Percentiles rank a stretch among this genome's conserved stretches.
Evolutionary conservation across 352 stramenopile genomes (phyloP).

Genomic region (Saprolegnia parasitica): DNA sequence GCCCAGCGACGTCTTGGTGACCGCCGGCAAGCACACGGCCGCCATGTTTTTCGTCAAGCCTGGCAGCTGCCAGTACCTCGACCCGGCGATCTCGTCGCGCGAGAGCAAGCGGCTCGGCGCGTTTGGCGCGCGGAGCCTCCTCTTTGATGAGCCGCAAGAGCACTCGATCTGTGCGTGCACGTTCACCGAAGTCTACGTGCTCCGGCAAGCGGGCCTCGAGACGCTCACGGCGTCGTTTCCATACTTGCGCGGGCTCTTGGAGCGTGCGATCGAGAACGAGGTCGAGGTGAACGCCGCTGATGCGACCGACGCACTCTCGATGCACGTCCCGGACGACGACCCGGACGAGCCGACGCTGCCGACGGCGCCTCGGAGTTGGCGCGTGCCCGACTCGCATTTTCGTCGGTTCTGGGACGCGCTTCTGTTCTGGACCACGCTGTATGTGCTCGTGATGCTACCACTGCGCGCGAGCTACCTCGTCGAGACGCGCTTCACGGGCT

Average conservation of each 20-base stretch:
- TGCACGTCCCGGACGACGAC: background rate
- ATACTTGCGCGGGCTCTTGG: background rate
- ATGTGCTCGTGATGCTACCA: conserved; percentile 19
- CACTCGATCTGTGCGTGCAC: conserved; percentile 20
- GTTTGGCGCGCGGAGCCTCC: conserved; percentile 23
- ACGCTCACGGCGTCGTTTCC: background rate
- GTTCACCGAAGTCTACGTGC: conserved; percentile 22
- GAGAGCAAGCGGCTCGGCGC: conserved; percentile 15
- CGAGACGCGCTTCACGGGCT: background rate
- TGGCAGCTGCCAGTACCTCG: conserved; percentile 20
- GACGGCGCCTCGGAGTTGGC: background rate
- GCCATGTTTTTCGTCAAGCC: conserved; percentile 29
- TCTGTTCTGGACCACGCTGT: conserved; percentile 23
- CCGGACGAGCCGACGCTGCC: background rate
- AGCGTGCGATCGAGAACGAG: background rate
- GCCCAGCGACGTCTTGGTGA: background rate
- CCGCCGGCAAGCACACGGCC: background rate
- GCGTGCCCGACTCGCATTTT: conserved; percentile 22
- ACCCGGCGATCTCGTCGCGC: conserved; percentile 5
- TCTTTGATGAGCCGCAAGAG: conserved; percentile 23
- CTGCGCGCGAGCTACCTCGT: conserved; percentile 20
- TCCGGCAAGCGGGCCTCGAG: conserved; percentile 3
- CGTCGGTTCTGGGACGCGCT: conserved; percentile 22
- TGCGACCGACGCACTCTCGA: background rate
- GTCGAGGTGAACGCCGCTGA: background rate